Conservation (phyloP, 345 rosid species). For the Eucalyptus cloeziana region DNA sequence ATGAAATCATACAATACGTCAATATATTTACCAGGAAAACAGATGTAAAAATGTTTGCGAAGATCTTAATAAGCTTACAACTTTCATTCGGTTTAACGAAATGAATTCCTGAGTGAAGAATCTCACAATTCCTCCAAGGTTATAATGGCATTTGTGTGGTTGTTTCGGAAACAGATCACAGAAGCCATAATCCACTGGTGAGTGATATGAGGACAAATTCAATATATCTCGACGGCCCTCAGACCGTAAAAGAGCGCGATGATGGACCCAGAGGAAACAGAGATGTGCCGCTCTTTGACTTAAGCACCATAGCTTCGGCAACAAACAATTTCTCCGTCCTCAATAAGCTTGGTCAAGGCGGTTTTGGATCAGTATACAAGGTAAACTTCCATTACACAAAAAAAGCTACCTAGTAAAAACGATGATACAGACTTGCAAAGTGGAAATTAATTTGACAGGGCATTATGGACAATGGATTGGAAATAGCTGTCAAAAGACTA, state of each 20-base stretch:
- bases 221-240: neutral
- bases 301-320: constrained; percentile 1
- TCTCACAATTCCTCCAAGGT: neutral
- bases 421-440: neutral
- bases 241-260: neutral
- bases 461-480: neutral
- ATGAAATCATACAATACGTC: neutral
- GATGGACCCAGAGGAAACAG: neutral
- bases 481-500: constrained; percentile 25
- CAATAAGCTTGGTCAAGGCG: constrained; percentile 23
- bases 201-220: neutral
- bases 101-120: neutral
- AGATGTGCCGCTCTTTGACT: constrained; percentile 4
- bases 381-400: neutral
- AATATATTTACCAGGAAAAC: neutral
- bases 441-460: constrained; percentile 4
- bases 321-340: constrained; percentile 10
- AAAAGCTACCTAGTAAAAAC: too few relatives aligned
- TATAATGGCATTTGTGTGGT: neutral
- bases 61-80: neutral
- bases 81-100: neutral
- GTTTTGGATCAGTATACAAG: constrained; percentile 26
- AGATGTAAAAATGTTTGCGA: neutral
- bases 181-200: neutral
- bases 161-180: neutral